A percentile compares a stretch with the other conserved stretches of the same genome.
Conservation (phyloP, 768 basidiomycete genomes). For the Cyathus striatus region DNA sequence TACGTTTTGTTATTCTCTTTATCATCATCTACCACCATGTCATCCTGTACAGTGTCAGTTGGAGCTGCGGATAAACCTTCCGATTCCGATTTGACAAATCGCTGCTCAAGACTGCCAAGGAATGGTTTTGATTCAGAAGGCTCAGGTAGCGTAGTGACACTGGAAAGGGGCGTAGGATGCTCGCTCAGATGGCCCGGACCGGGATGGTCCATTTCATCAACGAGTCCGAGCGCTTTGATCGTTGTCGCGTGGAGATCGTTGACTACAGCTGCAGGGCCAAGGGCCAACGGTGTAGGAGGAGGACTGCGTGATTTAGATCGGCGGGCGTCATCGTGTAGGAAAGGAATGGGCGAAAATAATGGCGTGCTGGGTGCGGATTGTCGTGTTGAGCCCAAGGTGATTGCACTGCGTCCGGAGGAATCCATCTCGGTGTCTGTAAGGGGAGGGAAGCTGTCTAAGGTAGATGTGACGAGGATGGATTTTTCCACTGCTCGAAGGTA, state of each 20-base stretch:
- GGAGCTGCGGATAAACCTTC: too few relatives aligned
- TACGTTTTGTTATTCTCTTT: conserved; percentile 39
- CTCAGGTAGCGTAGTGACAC: conserved; percentile 46
- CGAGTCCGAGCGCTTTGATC: conserved; percentile 62
- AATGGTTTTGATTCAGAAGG: conserved; percentile 36
- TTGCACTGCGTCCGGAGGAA: conserved; percentile 30
- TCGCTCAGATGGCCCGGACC: conserved; percentile 82
- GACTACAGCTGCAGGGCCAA: conserved; percentile 32
- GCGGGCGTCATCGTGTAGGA: conserved; percentile 79
- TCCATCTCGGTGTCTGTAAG: conserved; percentile 32
- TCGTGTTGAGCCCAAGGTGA: conserved; percentile 39
- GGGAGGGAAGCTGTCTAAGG: conserved; percentile 65
- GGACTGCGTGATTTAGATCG: conserved; percentile 77
- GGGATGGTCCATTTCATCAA: conserved; percentile 84
- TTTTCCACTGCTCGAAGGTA: conserved; percentile 86
- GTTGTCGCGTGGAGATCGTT: conserved; percentile 25
- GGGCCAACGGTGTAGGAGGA: conserved; percentile 65
- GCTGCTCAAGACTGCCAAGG: conserved; percentile 49
- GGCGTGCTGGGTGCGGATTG: conserved; percentile 70
- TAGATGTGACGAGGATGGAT: conserved; percentile 78
- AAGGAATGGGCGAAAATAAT: conserved; percentile 83
- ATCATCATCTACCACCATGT: conserved; percentile 52
- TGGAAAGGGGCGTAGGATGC: conserved; percentile 63
- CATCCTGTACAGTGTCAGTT: conserved; percentile 27
- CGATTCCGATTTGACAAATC: conserved; percentile 58